phyloP scores from a whole-genome alignment of 2,329 filamentous ascomycete genomes.

The Rhinocladiella mackenziei region DNA sequence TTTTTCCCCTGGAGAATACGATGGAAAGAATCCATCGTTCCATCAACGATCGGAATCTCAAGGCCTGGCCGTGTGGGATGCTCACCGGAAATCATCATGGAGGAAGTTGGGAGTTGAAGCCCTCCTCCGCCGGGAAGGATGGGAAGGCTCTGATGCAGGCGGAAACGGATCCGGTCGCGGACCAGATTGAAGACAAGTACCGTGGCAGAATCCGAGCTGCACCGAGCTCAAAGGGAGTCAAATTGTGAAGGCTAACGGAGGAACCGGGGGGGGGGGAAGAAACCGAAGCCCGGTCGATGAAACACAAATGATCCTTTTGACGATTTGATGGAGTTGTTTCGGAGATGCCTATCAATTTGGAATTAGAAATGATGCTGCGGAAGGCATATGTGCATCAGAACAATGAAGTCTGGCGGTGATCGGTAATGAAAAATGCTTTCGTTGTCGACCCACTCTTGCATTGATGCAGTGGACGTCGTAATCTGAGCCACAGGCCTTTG shows the following conservation, averaged over 20 bases:
- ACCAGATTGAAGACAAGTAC: conserved; percentile 18
- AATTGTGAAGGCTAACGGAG: conserved; percentile 28
- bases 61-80: conserved; percentile 11
- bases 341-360: too few species aligned
- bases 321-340: too few species aligned
- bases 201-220: conserved; percentile 11
- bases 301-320: neutral
- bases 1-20: conserved; percentile 12
- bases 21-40: conserved; percentile 16
- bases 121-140: neutral
- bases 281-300: neutral
- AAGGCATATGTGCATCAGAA: too few species aligned
- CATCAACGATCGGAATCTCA: conserved; percentile 12
- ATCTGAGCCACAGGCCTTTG: too few species aligned
- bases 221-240: conserved; percentile 16
- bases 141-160: conserved; percentile 9
- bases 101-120: conserved; percentile 4
- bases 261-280: neutral
- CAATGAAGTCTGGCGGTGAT: too few species aligned
- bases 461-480: too few species aligned
- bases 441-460: too few species aligned
- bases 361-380: too few species aligned
- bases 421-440: too few species aligned
- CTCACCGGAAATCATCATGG: conserved; percentile 4
- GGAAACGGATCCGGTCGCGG: conserved; percentile 12